Conservation (phyloP, 1,284 basidiomycete genomes). For the Ustilago loliicola region DNA sequence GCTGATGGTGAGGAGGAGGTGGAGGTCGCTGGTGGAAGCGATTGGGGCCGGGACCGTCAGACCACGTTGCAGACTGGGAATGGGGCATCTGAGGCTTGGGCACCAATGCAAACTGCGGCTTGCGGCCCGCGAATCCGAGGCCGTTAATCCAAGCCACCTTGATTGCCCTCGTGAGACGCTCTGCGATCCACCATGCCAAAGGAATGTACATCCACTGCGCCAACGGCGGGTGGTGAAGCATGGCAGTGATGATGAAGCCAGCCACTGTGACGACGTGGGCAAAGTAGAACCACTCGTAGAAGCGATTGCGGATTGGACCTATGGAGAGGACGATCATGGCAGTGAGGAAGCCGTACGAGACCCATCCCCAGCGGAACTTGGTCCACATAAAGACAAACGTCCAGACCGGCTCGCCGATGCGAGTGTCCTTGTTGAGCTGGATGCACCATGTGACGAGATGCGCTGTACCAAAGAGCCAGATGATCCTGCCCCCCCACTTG, state of each 20-base stretch:
- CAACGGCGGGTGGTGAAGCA: conserved; percentile 73
- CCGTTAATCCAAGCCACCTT: conserved; percentile 79
- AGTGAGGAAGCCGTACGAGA: conserved; percentile 80
- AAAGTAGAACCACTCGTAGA: conserved; percentile 84
- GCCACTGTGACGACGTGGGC: conserved; percentile 75
- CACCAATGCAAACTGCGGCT: conserved; percentile 54
- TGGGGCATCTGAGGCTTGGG: conserved; percentile 36
- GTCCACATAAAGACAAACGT: conserved; percentile 78
- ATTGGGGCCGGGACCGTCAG: conserved; percentile 13
- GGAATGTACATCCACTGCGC: conserved; percentile 73
- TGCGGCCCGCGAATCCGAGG: conserved; percentile 71
- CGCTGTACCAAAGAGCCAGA: conserved; percentile 79
- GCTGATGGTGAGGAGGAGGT: conserved; percentile 11
- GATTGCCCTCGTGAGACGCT: conserved; percentile 74
- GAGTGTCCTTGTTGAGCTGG: conserved; percentile 75
- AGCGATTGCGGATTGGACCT: conserved; percentile 76
- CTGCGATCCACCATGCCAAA: conserved; percentile 75
- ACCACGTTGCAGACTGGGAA: conserved; percentile 21
- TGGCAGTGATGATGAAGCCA: conserved; percentile 67
- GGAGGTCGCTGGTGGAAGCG: conserved; percentile 17
- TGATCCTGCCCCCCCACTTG: conserved; percentile 79
- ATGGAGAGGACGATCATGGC: conserved; percentile 78
- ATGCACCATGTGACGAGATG: conserved; percentile 84
- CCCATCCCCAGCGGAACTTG: conserved; percentile 81
- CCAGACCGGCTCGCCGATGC: conserved; percentile 76